A percentile compares a stretch with the other conserved stretches of the same genome.
Evolutionary conservation across 768 basidiomycete species (phyloP).

Genomic region (Pleurotus tuoliensis): DNA sequence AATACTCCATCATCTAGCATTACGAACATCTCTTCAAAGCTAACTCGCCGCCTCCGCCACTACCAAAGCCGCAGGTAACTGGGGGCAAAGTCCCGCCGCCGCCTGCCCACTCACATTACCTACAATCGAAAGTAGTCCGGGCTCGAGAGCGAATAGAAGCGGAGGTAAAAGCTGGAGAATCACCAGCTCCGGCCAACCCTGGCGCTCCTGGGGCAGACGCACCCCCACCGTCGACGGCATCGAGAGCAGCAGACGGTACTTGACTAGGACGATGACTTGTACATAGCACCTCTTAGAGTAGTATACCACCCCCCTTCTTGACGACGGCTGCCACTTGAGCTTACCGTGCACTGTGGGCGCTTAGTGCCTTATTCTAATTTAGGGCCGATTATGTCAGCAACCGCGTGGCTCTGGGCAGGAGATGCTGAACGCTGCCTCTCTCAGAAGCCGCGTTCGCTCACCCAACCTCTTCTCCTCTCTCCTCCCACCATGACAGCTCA

Average conservation of each 20-base stretch:
- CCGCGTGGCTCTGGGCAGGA: slow-evolving; percentile 8
- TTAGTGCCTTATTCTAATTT: not conserved
- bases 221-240: not conserved
- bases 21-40: slow-evolving; percentile 93
- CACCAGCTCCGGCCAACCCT: slow-evolving; percentile 10
- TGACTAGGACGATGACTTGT: not conserved
- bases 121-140: slow-evolving; percentile 95
- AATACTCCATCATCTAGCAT: slow-evolving; percentile 45
- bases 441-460: not conserved
- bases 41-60: slow-evolving; percentile 65
- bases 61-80: slow-evolving; percentile 41
- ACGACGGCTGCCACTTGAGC: not conserved
- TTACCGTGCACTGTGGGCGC: no score
- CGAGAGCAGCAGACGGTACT: not conserved
- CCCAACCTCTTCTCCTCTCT: slow-evolving; percentile 4
- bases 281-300: not conserved
- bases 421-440: not conserved
- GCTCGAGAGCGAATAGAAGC: slow-evolving; percentile 95
- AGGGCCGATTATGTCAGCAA: slow-evolving; percentile 6
- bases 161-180: slow-evolving; percentile 44
- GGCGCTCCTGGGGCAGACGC: not conserved
- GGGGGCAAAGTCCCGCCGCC: slow-evolving; percentile 39
- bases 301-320: not conserved
- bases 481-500: slow-evolving; percentile 7
- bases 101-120: slow-evolving; percentile 76